Conservation (phyloP, 1,139 yeast genomes). For the Yamadazyma blattariae region DNA sequence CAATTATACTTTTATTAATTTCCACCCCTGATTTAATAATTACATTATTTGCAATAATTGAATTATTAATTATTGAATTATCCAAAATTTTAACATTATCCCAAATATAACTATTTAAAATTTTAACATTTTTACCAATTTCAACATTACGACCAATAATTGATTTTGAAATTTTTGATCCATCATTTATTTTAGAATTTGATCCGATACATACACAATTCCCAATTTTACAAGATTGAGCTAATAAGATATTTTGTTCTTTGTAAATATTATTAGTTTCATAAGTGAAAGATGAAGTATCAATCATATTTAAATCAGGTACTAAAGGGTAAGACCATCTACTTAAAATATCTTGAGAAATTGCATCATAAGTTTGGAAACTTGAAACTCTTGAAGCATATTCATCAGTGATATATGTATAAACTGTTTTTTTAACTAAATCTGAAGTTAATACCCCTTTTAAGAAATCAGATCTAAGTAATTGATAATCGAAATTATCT, state of each 20-base stretch:
- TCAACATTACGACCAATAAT: constrained; percentile 83
- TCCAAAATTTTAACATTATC: constrained; percentile 75
- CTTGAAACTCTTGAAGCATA: constrained; percentile 95
- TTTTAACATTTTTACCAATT: constrained; percentile 73
- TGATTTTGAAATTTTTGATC: constrained; percentile 54
- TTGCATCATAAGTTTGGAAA: constrained; percentile 88
- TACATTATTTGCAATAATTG: constrained; percentile 70
- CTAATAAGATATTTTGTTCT: constrained; percentile 77
- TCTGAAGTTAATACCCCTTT: constrained; percentile 90
- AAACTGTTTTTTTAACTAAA: constrained; percentile 83
- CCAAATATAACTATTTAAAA: constrained; percentile 83
- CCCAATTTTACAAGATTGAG: constrained; percentile 85
- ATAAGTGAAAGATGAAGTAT: constrained; percentile 65
- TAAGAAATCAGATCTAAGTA: constrained; percentile 81
- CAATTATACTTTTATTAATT: constrained; percentile 69
- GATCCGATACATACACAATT: constrained; percentile 78
- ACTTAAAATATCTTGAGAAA: constrained; percentile 85
- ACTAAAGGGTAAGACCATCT: constrained; percentile 93
- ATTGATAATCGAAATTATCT: constrained; percentile 93
- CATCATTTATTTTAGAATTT: constrained; percentile 63
- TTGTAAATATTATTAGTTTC: constrained; percentile 85
- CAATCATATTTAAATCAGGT: constrained; percentile 77
- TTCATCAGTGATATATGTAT: constrained; percentile 70
- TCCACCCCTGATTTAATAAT: constrained; percentile 49
- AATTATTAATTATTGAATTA: constrained; percentile 50